Evolutionary conservation across 257 asterid genomes (phyloP).

Genomic region (Echites panduratus): DNA sequence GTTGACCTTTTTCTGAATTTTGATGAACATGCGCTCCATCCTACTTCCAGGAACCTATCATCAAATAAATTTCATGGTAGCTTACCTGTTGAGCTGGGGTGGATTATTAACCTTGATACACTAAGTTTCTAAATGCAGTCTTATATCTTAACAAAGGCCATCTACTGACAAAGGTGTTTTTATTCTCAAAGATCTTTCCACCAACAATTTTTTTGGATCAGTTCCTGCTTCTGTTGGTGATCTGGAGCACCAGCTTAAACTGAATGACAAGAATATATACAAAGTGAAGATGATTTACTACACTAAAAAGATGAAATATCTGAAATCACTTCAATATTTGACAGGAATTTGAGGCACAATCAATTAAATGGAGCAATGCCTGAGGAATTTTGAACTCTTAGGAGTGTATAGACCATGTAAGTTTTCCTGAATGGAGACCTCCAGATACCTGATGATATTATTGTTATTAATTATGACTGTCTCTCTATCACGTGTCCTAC

Average conservation of each 20-base stretch:
- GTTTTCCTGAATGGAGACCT: constrained; percentile 13
- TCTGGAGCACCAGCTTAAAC: constrained; percentile 87
- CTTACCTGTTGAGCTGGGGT: constrained; percentile 77
- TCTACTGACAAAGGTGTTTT: constrained; percentile 7
- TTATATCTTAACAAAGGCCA: neutral
- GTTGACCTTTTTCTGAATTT: neutral
- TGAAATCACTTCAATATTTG: neutral
- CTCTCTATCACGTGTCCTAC: constrained; percentile 63
- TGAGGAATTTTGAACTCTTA: constrained; percentile 70
- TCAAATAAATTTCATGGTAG: constrained; percentile 68
- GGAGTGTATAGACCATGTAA: constrained; percentile 77
- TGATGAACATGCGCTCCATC: constrained; percentile 7
- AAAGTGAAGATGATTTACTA: neutral
- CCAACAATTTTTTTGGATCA: constrained; percentile 66
- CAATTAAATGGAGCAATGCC: constrained; percentile 62
- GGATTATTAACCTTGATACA: constrained; percentile 82
- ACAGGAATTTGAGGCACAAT: constrained; percentile 82
- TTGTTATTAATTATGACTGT: neutral
- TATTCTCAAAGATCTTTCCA: constrained; percentile 69
- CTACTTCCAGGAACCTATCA: constrained; percentile 66
- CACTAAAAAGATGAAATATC: neutral
- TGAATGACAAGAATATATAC: constrained; percentile 38
- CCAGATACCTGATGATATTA: neutral
- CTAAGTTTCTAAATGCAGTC: constrained; percentile 30
- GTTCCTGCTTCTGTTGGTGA: constrained; percentile 89